Conservation (phyloP, 495 filamentous ascomycete genomes). For the Penicillium turbatum region DNA sequence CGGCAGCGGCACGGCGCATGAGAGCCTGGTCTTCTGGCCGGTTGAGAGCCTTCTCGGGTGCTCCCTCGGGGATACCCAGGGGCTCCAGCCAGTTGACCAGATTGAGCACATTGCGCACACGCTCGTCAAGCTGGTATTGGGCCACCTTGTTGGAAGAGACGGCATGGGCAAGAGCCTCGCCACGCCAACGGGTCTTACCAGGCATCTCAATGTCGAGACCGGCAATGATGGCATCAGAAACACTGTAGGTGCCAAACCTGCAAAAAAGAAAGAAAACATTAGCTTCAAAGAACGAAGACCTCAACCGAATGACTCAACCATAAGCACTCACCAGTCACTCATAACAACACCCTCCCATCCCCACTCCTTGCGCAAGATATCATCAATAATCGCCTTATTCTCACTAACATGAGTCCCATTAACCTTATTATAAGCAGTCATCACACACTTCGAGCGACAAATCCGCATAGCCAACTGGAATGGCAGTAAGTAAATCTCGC, state of each 20-base stretch:
- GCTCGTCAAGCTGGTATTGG: slow-evolving; percentile 55
- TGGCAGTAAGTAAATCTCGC: slow-evolving; percentile 72
- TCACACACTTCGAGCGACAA: slow-evolving; percentile 59
- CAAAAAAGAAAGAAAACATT: not conserved
- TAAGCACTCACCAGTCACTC: slow-evolving; percentile 60
- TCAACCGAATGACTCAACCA: not conserved
- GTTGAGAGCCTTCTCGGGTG: slow-evolving; percentile 59
- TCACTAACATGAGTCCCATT: slow-evolving; percentile 69
- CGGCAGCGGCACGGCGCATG: slow-evolving; percentile 61
- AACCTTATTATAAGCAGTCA: slow-evolving; percentile 74
- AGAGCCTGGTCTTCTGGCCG: slow-evolving; percentile 61
- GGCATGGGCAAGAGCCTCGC: slow-evolving; percentile 54
- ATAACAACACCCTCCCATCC: slow-evolving; percentile 64
- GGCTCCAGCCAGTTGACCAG: slow-evolving; percentile 60
- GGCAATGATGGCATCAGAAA: slow-evolving; percentile 60
- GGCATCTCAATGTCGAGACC: slow-evolving; percentile 76
- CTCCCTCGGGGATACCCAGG: slow-evolving; percentile 56
- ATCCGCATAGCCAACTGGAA: slow-evolving; percentile 70
- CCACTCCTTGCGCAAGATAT: slow-evolving; percentile 68
- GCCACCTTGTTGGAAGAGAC: slow-evolving; percentile 56
- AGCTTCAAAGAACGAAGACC: slow-evolving; percentile 2
- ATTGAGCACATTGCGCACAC: slow-evolving; percentile 59
- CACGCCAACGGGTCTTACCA: slow-evolving; percentile 62
- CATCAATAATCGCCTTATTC: slow-evolving; percentile 57
- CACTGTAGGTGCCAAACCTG: slow-evolving; percentile 62